Conservation (phyloP, 2,329 filamentous ascomycete genomes). For the Alternaria dauci region DNA sequence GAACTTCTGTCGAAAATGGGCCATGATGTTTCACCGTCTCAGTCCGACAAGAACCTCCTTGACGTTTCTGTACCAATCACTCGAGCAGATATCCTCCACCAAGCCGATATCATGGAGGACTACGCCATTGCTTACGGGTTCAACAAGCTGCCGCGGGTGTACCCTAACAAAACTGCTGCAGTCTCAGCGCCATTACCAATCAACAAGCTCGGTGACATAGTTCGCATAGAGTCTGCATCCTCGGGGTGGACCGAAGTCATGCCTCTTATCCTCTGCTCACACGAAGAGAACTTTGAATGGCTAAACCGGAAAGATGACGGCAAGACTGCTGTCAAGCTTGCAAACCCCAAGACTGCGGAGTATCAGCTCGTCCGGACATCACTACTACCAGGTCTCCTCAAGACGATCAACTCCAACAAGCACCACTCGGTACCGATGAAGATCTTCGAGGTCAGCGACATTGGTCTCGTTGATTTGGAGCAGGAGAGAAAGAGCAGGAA, state of each 20-base stretch:
- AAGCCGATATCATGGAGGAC: constrained; percentile 99
- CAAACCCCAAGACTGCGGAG: constrained; percentile 91
- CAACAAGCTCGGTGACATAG: constrained; percentile 94
- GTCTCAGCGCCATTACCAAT: constrained; percentile 86
- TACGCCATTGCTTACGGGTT: constrained; percentile 96
- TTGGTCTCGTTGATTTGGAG: constrained; percentile 85
- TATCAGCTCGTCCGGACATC: constrained; percentile 93
- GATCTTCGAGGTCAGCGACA: constrained; percentile 90
- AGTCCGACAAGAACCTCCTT: constrained; percentile 71
- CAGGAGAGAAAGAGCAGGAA: constrained; percentile 87
- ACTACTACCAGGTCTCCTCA: constrained; percentile 84
- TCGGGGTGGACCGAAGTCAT: constrained; percentile 96
- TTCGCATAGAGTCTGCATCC: constrained; percentile 88
- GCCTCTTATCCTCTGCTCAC: constrained; percentile 94
- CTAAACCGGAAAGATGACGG: constrained; percentile 90
- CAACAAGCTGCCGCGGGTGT: constrained; percentile 89
- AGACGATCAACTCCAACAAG: constrained; percentile 94
- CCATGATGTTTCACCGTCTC: constrained; percentile 79
- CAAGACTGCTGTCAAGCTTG: constrained; percentile 80
- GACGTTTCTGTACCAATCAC: constrained; percentile 88
- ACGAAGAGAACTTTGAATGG: constrained; percentile 98
- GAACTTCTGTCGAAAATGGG: constrained; percentile 88
- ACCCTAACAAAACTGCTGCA: constrained; percentile 85
- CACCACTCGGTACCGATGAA: constrained; percentile 87
- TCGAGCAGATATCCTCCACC: constrained; percentile 91